Evolutionary conservation across 2,329 filamentous ascomycete genomes (phyloP).

Genomic region (Cercospora brassicicola): DNA sequence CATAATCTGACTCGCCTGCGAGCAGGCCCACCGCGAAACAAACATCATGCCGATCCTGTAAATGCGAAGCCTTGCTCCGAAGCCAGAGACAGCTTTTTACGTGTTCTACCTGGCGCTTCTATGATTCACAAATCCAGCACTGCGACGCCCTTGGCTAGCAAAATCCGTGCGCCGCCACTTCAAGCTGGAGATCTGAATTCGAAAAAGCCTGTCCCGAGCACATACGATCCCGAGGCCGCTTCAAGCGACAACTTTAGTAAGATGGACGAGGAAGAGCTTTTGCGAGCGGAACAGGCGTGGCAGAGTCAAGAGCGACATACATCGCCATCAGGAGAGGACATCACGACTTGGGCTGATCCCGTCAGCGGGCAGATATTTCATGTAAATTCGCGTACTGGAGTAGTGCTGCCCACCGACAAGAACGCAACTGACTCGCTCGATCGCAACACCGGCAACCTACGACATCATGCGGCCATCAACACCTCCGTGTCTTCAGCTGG

Average conservation of each 20-base stretch:
- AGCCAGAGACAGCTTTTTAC: neutral
- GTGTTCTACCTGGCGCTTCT: neutral
- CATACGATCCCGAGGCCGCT: neutral
- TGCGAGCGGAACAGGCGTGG: slow-evolving; percentile 18
- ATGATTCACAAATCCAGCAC: neutral
- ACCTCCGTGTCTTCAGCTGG: slow-evolving; percentile 31
- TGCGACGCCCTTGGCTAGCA: neutral
- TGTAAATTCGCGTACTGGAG: slow-evolving; percentile 60
- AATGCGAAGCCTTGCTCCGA: neutral
- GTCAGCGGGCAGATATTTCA: slow-evolving; percentile 53
- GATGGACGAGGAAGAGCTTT: slow-evolving; percentile 28
- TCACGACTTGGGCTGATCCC: slow-evolving; percentile 62
- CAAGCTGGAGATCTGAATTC: neutral
- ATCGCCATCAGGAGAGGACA: slow-evolving; percentile 35
- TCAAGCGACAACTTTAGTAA: slow-evolving; percentile 36
- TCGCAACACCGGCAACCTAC: neutral
- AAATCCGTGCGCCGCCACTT: neutral
- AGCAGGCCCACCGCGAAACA: neutral
- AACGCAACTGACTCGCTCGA: neutral
- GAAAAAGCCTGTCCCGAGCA: neutral
- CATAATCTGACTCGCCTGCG: neutral
- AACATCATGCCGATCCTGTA: neutral
- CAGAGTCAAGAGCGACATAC: neutral
- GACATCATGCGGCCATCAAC: slow-evolving; percentile 29
- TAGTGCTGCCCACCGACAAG: slow-evolving; percentile 31